Base-by-base conservation (phyloP, 176 grass and related monocot species). In the Phragmites australis region DNA sequence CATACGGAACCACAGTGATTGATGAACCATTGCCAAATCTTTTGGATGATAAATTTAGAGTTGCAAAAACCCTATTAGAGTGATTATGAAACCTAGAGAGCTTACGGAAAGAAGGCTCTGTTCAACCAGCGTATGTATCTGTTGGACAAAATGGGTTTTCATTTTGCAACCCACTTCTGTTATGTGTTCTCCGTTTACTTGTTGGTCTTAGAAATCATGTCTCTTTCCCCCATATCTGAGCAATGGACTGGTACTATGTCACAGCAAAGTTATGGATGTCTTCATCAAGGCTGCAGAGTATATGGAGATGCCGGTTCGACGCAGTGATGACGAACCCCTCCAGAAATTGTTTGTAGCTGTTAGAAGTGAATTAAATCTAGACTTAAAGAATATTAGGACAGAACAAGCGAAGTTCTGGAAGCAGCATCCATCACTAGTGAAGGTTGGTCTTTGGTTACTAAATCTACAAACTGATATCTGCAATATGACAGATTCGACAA, bases 331-430 rank as follows among this genome's bases (percentile, higher is more conserved):
- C 80, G 97, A 99, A 84, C 93, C 97, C 71, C 76, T 99, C 39
- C 97, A 99, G 75, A 99, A 95, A 86, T 72, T 99, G 18, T 99
- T 99, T 82, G 52, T 99, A 49, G 87, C 83, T 68, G 90, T 99
- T 93, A 95, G 97, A 88, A 96, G 97, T 29, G 93, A 99, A 73
- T 78, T 99, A 72, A 99, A 99, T 96, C 97, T 99, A 45, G 97
- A 95, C 80, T 81, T 99, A 62, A 96, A 99, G 75, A 99, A 96
- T 64, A 99, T 96, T 66, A 94, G 85, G 48, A 91, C 97, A 74
- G 93, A 99, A 75, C 97, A 99, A 76, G 93, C 93, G 42, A 99
- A 99, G 76, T 99, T 99, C 85, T 96, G 90, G 97, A 99, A 93
- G 86, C 97, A 96, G 72, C 97, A 99, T 81, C 97, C 97, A 69